Percentiles rank a stretch among this genome's conserved stretches.
phyloP scores from a whole-genome alignment of 1,139 yeast genomes.

The Trichomonascaceae sp. region DNA sequence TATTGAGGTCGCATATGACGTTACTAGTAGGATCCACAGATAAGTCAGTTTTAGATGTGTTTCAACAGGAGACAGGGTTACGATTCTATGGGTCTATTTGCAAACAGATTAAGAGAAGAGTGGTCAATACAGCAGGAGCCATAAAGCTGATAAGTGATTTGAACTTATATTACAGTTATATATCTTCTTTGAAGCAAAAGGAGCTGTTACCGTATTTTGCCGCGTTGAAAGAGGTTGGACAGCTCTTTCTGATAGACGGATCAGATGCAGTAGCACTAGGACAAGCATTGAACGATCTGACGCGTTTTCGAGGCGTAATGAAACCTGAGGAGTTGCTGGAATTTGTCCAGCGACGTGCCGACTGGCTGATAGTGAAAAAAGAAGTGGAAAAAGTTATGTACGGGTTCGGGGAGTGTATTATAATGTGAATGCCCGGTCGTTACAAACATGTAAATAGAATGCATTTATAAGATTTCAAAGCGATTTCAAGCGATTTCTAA shows the following conservation, averaged over 20 bases:
- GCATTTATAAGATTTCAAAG: background rate
- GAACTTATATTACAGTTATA: constrained; percentile 69
- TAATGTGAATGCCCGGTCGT: constrained; percentile 37
- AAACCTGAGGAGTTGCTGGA: constrained; percentile 91
- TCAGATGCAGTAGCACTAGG: constrained; percentile 81
- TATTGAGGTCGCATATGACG: constrained; percentile 68
- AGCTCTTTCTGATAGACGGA: constrained; percentile 68
- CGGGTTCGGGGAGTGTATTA: constrained; percentile 61
- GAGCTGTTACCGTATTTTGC: constrained; percentile 70
- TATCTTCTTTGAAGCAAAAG: constrained; percentile 57
- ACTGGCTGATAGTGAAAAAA: constrained; percentile 69
- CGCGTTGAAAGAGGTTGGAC: constrained; percentile 79
- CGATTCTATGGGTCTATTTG: constrained; percentile 73
- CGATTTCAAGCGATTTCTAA: no score
- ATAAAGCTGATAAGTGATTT: constrained; percentile 53
- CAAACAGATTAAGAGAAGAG: constrained; percentile 61
- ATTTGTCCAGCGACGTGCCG: constrained; percentile 80
- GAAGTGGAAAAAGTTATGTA: constrained; percentile 95
- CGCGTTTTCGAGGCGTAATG: constrained; percentile 83
- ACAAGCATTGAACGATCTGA: constrained; percentile 71
- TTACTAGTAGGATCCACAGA: constrained; percentile 80
- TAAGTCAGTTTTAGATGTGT: constrained; percentile 80
- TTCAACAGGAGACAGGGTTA: constrained; percentile 90
- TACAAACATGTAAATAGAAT: background rate
- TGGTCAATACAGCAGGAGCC: constrained; percentile 77